Percentiles rank a stretch among this genome's conserved stretches.
These are phyloP conservation scores for Xylariaceae sp. DNA, from an alignment of 2,329 filamentous ascomycete genomes.

Conservation along the genomic window DNA sequence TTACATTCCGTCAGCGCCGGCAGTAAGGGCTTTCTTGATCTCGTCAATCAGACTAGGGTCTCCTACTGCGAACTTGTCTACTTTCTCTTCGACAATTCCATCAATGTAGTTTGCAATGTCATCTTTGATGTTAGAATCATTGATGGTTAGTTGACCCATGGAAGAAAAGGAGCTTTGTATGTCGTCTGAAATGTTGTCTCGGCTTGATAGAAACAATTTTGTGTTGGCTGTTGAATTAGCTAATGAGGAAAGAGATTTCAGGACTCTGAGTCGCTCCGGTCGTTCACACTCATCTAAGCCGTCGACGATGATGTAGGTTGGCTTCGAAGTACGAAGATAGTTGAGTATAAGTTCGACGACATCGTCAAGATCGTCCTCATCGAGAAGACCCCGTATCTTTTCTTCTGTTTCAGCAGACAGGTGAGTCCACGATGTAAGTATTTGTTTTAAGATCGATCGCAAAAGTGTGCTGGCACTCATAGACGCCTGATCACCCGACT, in stretches of 20 bases:
- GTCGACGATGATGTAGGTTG: constrained; percentile 11
- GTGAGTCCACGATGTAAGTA: constrained; percentile 3
- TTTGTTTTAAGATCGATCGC: constrained; percentile 24
- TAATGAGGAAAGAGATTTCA: not conserved
- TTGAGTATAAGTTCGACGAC: not conserved
- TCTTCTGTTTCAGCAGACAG: constrained; percentile 12
- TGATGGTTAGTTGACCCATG: not conserved
- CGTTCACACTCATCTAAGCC: constrained; percentile 9
- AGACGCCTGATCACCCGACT: constrained; percentile 22
- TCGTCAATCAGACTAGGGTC: constrained; percentile 19
- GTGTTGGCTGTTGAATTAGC: not conserved
- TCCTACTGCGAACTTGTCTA: not conserved
- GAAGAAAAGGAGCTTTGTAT: not conserved
- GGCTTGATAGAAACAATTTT: constrained; percentile 1
- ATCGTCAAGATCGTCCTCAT: not conserved
- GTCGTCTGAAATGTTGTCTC: not conserved
- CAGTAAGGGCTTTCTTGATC: constrained; percentile 27
- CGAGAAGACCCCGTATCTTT: not conserved
- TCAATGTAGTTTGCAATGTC: constrained; percentile 1
- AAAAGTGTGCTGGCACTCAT: constrained; percentile 21
- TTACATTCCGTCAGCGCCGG: constrained; percentile 33
- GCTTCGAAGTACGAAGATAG: not conserved
- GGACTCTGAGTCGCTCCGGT: not conserved
- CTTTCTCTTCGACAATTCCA: constrained; percentile 1
- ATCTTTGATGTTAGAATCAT: not conserved